A percentile compares a stretch with the other conserved stretches of the same genome.
Evolutionary conservation across 2,329 filamentous ascomycete genomes (phyloP).

Genomic region (Pyrenochaeta sp.): DNA sequence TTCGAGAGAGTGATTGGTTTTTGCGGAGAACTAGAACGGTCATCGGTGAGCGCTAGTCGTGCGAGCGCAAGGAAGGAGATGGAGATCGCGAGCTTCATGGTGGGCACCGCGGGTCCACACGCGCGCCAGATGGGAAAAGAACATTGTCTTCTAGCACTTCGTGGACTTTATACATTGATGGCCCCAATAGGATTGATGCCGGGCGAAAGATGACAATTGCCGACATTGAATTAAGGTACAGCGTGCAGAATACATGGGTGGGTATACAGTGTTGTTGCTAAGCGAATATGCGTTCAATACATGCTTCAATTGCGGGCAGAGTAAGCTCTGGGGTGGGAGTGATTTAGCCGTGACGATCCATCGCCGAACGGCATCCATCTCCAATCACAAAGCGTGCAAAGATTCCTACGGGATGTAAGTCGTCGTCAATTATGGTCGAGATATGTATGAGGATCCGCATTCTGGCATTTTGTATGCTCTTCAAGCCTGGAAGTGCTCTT

Average conservation of each 20-base stretch:
- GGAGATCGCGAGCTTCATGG: background rate
- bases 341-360: background rate
- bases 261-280: background rate
- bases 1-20: conserved; percentile 26
- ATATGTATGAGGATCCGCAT: too few relatives aligned
- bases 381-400: too few relatives aligned
- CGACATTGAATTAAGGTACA: background rate
- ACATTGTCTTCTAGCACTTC: background rate
- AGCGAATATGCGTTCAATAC: background rate
- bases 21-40: conserved; percentile 2
- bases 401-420: too few relatives aligned
- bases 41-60: background rate
- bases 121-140: background rate
- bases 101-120: background rate
- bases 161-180: background rate
- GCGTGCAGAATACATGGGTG: background rate
- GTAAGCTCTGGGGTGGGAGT: background rate
- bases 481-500: too few relatives aligned
- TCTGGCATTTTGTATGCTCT: too few relatives aligned
- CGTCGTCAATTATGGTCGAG: too few relatives aligned
- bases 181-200: background rate
- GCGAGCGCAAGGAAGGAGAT: background rate
- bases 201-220: background rate
- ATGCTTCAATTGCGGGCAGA: background rate
- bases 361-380: too few relatives aligned